Evolutionary conservation across 2,329 filamentous ascomycete genomes (phyloP).

Genomic region (Alternaria brassicicola): DNA sequence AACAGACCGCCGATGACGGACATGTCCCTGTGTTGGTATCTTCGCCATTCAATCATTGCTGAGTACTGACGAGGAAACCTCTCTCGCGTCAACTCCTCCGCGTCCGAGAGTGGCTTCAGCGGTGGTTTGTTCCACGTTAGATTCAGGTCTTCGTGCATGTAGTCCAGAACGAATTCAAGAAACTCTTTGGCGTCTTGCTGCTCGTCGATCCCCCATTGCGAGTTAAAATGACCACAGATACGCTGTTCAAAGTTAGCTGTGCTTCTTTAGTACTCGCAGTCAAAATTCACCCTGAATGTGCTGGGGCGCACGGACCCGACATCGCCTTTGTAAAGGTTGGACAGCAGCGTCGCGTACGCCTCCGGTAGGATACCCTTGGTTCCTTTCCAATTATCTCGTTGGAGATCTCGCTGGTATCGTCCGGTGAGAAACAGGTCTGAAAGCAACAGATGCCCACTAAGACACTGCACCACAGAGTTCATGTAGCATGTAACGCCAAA

Average conservation of each 20-base stretch:
- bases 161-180: conserved; percentile 78
- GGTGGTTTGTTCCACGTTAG: conserved; percentile 65
- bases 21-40: conserved; percentile 70
- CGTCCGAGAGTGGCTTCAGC: conserved; percentile 62
- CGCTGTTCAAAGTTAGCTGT: conserved; percentile 38
- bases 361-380: conserved; percentile 68
- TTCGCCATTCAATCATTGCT: conserved; percentile 75
- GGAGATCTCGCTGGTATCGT: conserved; percentile 65
- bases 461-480: conserved; percentile 85
- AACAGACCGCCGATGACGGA: conserved; percentile 83
- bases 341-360: conserved; percentile 65
- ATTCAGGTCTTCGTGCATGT: conserved; percentile 87
- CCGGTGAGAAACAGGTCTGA: conserved; percentile 69
- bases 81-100: conserved; percentile 67
- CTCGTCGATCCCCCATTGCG: conserved; percentile 71
- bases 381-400: conserved; percentile 67
- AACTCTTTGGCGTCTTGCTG: conserved; percentile 96
- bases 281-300: conserved; percentile 51
- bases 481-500: conserved; percentile 87
- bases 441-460: conserved; percentile 72
- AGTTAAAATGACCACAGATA: conserved; percentile 69
- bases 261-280: neutral
- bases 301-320: conserved; percentile 53
- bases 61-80: conserved; percentile 66
- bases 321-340: conserved; percentile 68